A percentile compares a stretch with the other conserved stretches of the same genome.
Conservation (phyloP, 2,329 filamentous ascomycete genomes). For the Xylaria hypoxylon region DNA sequence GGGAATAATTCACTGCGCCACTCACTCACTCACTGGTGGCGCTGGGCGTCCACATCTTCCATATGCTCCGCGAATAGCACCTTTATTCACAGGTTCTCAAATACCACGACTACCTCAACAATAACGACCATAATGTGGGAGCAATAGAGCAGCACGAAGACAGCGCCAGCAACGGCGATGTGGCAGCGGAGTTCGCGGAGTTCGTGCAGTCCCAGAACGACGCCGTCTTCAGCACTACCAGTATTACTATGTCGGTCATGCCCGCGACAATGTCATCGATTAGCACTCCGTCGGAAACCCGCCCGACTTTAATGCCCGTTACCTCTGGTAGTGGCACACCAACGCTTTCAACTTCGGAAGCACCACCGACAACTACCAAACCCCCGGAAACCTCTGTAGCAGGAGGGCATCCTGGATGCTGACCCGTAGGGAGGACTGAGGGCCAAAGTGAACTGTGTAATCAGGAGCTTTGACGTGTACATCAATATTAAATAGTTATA, state of each 20-base stretch:
- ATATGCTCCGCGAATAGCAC: neutral
- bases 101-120: conserved; percentile 1
- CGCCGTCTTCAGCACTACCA: neutral
- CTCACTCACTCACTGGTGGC: neutral
- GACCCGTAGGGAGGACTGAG: too few relatives aligned
- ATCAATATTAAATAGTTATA: too few relatives aligned
- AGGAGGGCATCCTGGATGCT: neutral
- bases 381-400: neutral
- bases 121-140: conserved; percentile 16
- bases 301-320: neutral
- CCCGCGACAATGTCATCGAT: neutral
- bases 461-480: too few relatives aligned
- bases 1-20: too few relatives aligned
- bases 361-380: neutral
- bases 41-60: neutral
- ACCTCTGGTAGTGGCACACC: neutral
- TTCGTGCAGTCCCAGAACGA: neutral
- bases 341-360: neutral
- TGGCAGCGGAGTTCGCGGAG: neutral
- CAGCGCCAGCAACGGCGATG: conserved; percentile 27
- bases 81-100: neutral
- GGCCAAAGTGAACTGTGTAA: too few relatives aligned
- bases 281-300: neutral
- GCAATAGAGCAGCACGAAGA: conserved; percentile 28
- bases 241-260: neutral